Evolutionary conservation across 805 yeast genomes (phyloP).

Genomic region (Barnettozyma siamensis): DNA sequence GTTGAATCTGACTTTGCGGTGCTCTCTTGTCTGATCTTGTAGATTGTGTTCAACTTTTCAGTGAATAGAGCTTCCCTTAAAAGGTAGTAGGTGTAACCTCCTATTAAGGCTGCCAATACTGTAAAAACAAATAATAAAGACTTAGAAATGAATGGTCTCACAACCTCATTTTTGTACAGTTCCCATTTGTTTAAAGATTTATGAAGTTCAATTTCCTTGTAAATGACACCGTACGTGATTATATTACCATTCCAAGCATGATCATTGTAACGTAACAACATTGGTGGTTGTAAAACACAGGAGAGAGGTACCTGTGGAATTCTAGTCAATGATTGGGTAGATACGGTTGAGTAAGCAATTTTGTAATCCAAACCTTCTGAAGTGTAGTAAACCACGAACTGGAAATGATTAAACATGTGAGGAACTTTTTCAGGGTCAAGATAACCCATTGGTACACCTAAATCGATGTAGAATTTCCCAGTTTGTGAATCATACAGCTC

Average conservation of each 20-base stretch:
- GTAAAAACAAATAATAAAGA: conserved; percentile 17
- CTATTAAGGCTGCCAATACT: conserved; percentile 14
- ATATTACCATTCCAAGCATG: conserved; percentile 24
- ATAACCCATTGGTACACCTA: conserved; percentile 28
- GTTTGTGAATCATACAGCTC: conserved; percentile 26
- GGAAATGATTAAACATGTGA: conserved; percentile 28
- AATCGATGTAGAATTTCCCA: conserved; percentile 22
- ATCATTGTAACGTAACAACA: conserved; percentile 20
- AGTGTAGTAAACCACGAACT: conserved; percentile 23
- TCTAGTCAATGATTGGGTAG: conserved; percentile 24
- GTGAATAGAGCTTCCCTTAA: conserved; percentile 10
- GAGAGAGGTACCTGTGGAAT: conserved; percentile 18
- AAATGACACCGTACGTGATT: conserved; percentile 24
- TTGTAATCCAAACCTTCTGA: conserved; percentile 20
- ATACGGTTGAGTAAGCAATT: conserved; percentile 23
- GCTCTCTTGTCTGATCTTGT: conserved; percentile 7
- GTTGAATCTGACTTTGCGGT: conserved; percentile 2
- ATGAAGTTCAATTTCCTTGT: conserved; percentile 22
- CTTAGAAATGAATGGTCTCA: conserved; percentile 20
- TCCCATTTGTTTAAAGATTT: conserved; percentile 12
- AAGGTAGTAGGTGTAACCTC: conserved; percentile 15
- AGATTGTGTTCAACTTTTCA: conserved; percentile 16
- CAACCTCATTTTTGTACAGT: conserved; percentile 22
- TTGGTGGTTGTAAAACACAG: conserved; percentile 23
- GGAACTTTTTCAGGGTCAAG: conserved; percentile 25